These are phyloP conservation scores for Candida maltosa DNA, from an alignment of 805 yeast genomes.

Conservation along the genomic window DNA sequence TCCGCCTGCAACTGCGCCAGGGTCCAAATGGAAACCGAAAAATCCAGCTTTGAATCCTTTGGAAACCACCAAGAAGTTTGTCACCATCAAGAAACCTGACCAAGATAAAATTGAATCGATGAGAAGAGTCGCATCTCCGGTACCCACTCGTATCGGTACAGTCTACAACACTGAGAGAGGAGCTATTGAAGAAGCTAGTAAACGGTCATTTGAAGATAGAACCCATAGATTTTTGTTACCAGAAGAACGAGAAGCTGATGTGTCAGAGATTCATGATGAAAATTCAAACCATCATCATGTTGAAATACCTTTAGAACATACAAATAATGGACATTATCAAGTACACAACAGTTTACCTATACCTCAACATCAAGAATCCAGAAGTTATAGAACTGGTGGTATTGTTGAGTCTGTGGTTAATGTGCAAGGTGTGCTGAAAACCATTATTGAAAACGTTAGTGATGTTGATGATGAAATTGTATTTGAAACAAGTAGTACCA, in stretches of 20 bases:
- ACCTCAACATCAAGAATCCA: slow-evolving; percentile 30
- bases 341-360: not conserved
- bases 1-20: slow-evolving; percentile 6
- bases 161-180: slow-evolving; percentile 46
- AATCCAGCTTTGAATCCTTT: slow-evolving; percentile 72
- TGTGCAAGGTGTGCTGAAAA: slow-evolving; percentile 79
- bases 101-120: slow-evolving; percentile 15
- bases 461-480: slow-evolving; percentile 31
- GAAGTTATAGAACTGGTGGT: slow-evolving; percentile 52
- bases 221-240: slow-evolving; percentile 19
- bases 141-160: slow-evolving; percentile 26
- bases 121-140: slow-evolving; percentile 10
- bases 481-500: no score
- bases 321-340: not conserved
- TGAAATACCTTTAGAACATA: not conserved
- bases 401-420: slow-evolving; percentile 81
- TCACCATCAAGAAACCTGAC: slow-evolving; percentile 62
- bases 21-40: slow-evolving; percentile 45
- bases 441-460: slow-evolving; percentile 70
- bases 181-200: slow-evolving; percentile 26
- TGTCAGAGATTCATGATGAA: slow-evolving; percentile 16
- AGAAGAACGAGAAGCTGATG: slow-evolving; percentile 22
- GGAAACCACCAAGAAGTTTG: slow-evolving; percentile 60
- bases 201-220: slow-evolving; percentile 10
- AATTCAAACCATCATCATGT: not conserved